Evolutionary conservation across 768 basidiomycete genomes (phyloP).

Genomic region (Cyclocybe cylindracea): DNA sequence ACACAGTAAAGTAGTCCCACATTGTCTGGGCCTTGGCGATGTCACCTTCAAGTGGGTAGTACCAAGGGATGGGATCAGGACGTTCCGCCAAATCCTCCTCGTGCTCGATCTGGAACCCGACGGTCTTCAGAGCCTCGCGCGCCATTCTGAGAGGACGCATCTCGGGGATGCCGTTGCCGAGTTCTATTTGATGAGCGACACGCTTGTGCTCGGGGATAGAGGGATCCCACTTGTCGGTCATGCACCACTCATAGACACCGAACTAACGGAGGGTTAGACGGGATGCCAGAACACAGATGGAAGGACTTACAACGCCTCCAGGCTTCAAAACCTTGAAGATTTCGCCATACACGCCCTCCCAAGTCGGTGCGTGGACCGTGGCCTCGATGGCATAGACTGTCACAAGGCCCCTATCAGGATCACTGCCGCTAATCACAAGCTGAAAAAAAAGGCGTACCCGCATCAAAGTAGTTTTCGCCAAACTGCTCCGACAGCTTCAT

Average conservation of each 20-base stretch:
- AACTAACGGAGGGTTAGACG: constrained; percentile 54
- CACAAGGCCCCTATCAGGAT: constrained; percentile 4
- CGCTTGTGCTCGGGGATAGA: constrained; percentile 84
- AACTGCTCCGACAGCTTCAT: constrained; percentile 93
- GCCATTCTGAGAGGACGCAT: constrained; percentile 81
- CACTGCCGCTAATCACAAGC: neutral
- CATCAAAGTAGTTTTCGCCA: constrained; percentile 92
- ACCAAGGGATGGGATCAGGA: constrained; percentile 81
- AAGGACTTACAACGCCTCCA: constrained; percentile 80
- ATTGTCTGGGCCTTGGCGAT: constrained; percentile 88
- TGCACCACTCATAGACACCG: constrained; percentile 98
- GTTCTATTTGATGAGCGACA: constrained; percentile 88
- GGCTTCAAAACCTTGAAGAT: constrained; percentile 95
- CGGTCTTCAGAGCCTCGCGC: constrained; percentile 73
- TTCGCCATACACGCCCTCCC: constrained; percentile 94
- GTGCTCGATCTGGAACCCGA: constrained; percentile 86
- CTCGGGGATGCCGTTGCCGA: constrained; percentile 97
- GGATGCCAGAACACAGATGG: neutral
- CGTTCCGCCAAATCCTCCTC: constrained; percentile 95
- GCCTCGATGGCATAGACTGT: constrained; percentile 97
- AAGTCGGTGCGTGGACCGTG: constrained; percentile 93
- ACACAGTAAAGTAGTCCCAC: constrained; percentile 89
- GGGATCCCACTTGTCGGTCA: constrained; percentile 95
- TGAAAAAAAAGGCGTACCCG: constrained; percentile 53
- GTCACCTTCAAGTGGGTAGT: constrained; percentile 96